Conservation (phyloP, 306 rosid species). For the Acacia confusa region DNA sequence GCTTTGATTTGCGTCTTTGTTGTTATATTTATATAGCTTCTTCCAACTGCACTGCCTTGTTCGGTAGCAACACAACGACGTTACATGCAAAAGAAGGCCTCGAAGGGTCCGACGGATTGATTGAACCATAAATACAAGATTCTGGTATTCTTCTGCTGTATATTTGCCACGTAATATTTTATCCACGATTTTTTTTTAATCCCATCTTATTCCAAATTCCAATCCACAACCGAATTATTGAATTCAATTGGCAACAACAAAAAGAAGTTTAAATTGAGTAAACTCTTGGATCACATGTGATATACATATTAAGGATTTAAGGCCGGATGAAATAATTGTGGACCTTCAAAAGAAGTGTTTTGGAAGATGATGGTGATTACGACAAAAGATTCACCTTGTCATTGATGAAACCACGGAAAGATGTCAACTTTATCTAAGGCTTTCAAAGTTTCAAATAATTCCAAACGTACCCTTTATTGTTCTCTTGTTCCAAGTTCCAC, state of each 20-base stretch:
- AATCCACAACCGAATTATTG: background rate
- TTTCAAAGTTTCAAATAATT: background rate
- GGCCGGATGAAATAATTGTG: too few species aligned
- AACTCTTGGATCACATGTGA: background rate
- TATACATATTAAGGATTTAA: background rate
- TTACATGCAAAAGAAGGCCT: conserved; percentile 43
- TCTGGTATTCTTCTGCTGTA: background rate
- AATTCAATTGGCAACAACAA: background rate
- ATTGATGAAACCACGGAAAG: background rate
- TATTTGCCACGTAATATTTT: background rate
- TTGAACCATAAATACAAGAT: background rate
- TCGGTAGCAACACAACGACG: conserved; percentile 36
- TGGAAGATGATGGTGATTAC: background rate
- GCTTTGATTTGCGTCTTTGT: background rate
- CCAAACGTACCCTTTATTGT: too few species aligned
- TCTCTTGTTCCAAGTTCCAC: background rate
- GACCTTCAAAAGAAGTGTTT: too few species aligned
- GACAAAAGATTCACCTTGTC: background rate
- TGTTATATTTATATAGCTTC: background rate
- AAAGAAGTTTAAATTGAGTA: background rate
- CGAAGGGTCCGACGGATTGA: conserved; percentile 44
- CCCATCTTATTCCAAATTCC: background rate
- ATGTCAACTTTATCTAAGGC: background rate
- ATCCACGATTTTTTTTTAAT: background rate
- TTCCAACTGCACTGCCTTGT: background rate